Evolutionary conservation across 352 stramenopile species (phyloP), one percentile per base, ranked within the genome.

Genomic region (Phytophthora cactorum): DNA sequence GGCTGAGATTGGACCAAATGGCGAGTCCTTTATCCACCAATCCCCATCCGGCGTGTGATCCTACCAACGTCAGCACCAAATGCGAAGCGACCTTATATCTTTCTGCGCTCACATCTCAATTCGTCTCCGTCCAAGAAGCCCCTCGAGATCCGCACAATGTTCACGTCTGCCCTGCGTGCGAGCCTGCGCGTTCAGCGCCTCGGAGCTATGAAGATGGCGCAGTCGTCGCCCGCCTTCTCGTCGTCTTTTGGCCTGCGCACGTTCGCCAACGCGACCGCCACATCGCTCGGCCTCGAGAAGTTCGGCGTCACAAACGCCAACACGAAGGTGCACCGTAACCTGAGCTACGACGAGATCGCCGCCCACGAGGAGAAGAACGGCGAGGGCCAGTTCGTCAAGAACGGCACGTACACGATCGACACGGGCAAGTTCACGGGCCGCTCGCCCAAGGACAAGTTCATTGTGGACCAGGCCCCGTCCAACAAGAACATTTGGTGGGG

Each of bases 391-490:
- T 89, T 97, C 46, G 79, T 98, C 51, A 93, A 91, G 52, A 93
- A 95, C 41, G 92, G 96, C 69, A 98, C 96, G 52, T 99, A 99
- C 77, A 92, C 90, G 31, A 97, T 99, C 51, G 97, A 99, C 78
- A 99, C 97, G 52, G 97, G 97, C 65, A 99, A 98, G 77, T 99
- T 98, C 84, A 99, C 97, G 17, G 97, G 97, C 64, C 93, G 97
- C 54, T 99, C 95, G 71, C 97, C 97, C 57, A 98, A 98, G 84
- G 97, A 99, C 86, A 99, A 99, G 83, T 99, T 93, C 83, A 94
- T 99, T 59, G 97, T 99, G 25, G 87, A 98, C 69, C 95, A 98
- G 75, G 74, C 73, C 41, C 89, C 89, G 28, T 96, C 84, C 50
- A 97, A 88, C 51, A 88, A 97, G 63, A 96, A 99, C 77, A 96